Base-by-base conservation (phyloP, 306 rosid genomes). In the Prosopis cineraria region DNA sequence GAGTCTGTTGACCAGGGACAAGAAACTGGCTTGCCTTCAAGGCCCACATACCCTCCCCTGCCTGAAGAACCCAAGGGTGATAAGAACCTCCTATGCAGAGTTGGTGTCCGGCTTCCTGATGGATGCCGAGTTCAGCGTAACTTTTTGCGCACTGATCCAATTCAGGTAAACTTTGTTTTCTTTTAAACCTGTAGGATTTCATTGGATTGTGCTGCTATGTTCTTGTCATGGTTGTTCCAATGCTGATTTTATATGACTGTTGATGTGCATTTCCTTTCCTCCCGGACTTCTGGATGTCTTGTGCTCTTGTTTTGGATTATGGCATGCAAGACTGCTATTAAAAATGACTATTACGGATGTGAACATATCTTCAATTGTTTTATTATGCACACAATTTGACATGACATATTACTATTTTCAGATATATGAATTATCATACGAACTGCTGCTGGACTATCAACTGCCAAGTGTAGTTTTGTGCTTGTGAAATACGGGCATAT, bases 11-110 rank as follows among this genome's bases (percentile, higher is more conserved):
- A 78, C 33, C 69, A 78, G 78, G 83, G 70, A 52, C 83, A 80
- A 78, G 91, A 90, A 85, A 69, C 82, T 65, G 50, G 52, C 79
- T 63, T 79, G 56, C 45, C 84, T 12, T 77, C 77, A 82, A 84
- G 78, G 81, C 91, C 89, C 63, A n/a, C 82, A 5, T 96, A 86
- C 81, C 98, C 91, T 44, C 84, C 90, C 33, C 79, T 93, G 83
- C 91, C 98, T 31, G 94, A 93, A 81, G 99, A 96, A 79, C 97
- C 98, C 63, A 91, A 84, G 80, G 97, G 87, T 84, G 97, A 93
- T 70, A 86, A 76, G 87, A 86, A 52, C 68, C 96, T 93, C 68
- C 81, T 91, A 0, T 96, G 98, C 81, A 81, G 90, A 83, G 97
- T 96, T 33, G 98, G 98, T 44, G 82, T 96, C 7, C 93, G 99